These are phyloP conservation scores for Vigna radiata DNA, from an alignment of 306 rosid species.

Conservation along the genomic window DNA sequence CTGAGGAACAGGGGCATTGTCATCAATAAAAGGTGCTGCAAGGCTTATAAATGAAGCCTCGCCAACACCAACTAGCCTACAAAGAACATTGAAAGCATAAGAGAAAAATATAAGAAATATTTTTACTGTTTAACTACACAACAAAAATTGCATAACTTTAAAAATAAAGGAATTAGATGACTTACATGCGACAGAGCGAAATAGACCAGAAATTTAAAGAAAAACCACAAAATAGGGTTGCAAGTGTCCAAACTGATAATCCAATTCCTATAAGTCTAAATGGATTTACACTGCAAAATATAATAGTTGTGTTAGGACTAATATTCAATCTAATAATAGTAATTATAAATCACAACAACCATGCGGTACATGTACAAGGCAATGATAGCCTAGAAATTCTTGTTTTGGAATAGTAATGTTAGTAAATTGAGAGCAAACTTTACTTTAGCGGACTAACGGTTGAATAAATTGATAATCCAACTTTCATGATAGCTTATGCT, in stretches of 20 bases:
- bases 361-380: background rate
- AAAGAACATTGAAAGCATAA: slow-evolving; percentile 31
- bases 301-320: slow-evolving; percentile 17
- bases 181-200: slow-evolving; percentile 80
- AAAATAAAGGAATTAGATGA: slow-evolving; percentile 33
- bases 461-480: background rate
- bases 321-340: slow-evolving; percentile 4
- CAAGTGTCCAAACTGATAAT: slow-evolving; percentile 81
- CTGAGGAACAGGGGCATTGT: slow-evolving; percentile 82
- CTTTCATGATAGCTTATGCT: background rate
- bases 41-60: slow-evolving; percentile 96
- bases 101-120: slow-evolving; percentile 8
- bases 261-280: slow-evolving; percentile 93
- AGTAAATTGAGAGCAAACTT: background rate
- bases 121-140: slow-evolving; percentile 23
- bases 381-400: background rate
- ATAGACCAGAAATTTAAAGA: slow-evolving; percentile 88
- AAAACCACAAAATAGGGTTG: slow-evolving; percentile 63
- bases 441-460: background rate
- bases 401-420: slow-evolving; percentile 1
- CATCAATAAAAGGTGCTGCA: slow-evolving; percentile 95
- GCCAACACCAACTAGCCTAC: slow-evolving; percentile 88
- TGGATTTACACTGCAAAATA: slow-evolving; percentile 75
- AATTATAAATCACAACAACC: slow-evolving; percentile 13
- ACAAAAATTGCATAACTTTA: slow-evolving; percentile 9